Percentiles rank a stretch among this genome's conserved stretches.
These are phyloP conservation scores for Termitomyces sp. DNA, from an alignment of 768 basidiomycete species.

Conservation along the genomic window DNA sequence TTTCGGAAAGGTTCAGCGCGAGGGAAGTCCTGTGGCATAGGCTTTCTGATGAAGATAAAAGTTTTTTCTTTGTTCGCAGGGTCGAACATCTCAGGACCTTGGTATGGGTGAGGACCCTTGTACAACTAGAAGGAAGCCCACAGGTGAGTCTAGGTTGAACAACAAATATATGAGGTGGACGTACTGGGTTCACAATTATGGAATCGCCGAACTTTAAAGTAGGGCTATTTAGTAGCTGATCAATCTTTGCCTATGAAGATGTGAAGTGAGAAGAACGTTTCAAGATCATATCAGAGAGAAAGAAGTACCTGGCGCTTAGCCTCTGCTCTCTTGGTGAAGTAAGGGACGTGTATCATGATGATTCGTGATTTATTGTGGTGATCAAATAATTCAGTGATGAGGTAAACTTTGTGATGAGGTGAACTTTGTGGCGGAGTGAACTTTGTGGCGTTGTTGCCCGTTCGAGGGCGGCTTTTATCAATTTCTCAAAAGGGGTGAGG, in stretches of 20 bases:
- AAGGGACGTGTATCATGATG: not conserved
- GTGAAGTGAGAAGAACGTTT: not conserved
- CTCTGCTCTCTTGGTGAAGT: not conserved
- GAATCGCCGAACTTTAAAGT: not conserved
- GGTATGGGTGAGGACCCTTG: constrained; percentile 2
- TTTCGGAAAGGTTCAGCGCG: not conserved
- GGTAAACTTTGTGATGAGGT: not conserved
- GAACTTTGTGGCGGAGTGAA: not conserved
- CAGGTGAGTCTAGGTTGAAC: not conserved
- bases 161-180: not conserved
- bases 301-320: constrained; percentile 4
- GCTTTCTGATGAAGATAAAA: not conserved
- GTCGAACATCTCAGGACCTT: constrained; percentile 4
- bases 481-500: not conserved
- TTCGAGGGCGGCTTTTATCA: constrained; percentile 4
- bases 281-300: not conserved
- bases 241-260: constrained; percentile 3
- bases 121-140: not conserved
- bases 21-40: not conserved
- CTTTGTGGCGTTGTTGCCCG: not conserved
- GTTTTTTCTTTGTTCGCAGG: constrained; percentile 1
- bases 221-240: not conserved
- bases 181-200: constrained; percentile 5
- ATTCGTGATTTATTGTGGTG: not conserved
- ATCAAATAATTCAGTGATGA: not conserved